Evolutionary conservation across 2,329 filamentous ascomycete species (phyloP).

Genomic region (Lachnellula occidentalis): DNA sequence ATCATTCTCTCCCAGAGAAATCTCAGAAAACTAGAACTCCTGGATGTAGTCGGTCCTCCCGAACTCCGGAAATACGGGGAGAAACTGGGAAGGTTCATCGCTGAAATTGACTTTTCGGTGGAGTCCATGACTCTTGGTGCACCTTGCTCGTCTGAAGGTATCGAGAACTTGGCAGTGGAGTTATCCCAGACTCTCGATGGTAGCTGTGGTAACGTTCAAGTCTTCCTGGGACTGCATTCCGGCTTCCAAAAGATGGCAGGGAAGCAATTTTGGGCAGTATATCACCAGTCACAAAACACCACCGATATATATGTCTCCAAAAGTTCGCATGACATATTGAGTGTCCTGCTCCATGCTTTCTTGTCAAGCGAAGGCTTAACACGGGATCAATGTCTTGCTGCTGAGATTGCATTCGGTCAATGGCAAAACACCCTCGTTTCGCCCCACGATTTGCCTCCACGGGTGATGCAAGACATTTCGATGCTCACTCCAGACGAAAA

Average conservation of each 20-base stretch:
- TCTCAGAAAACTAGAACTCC: conserved; percentile 36
- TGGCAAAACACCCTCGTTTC: conserved; percentile 32
- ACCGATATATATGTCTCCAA: conserved; percentile 38
- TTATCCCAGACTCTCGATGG: neutral
- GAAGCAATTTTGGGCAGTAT: conserved; percentile 38
- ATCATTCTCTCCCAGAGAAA: conserved; percentile 40
- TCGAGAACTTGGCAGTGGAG: conserved; percentile 5
- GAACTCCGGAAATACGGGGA: conserved; percentile 7
- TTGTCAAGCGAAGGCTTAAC: conserved; percentile 37
- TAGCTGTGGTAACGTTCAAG: conserved; percentile 6
- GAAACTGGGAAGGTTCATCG: conserved; percentile 6
- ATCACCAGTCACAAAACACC: conserved; percentile 8
- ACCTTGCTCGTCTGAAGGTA: neutral
- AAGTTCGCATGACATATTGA: conserved; percentile 37
- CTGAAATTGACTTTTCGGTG: neutral
- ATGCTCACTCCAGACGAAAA: conserved; percentile 36
- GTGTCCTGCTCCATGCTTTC: conserved; percentile 41
- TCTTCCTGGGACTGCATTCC: conserved; percentile 36
- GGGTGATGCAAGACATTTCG: conserved; percentile 38
- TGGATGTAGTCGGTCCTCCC: conserved; percentile 20
- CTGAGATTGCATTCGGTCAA: conserved; percentile 34
- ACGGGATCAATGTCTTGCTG: conserved; percentile 36
- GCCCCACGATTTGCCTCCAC: conserved; percentile 26
- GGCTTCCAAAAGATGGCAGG: conserved; percentile 35
- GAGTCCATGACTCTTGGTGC: neutral